phyloP scores from a whole-genome alignment of 352 stramenopile species.

The Proteromonas lacertae region DNA sequence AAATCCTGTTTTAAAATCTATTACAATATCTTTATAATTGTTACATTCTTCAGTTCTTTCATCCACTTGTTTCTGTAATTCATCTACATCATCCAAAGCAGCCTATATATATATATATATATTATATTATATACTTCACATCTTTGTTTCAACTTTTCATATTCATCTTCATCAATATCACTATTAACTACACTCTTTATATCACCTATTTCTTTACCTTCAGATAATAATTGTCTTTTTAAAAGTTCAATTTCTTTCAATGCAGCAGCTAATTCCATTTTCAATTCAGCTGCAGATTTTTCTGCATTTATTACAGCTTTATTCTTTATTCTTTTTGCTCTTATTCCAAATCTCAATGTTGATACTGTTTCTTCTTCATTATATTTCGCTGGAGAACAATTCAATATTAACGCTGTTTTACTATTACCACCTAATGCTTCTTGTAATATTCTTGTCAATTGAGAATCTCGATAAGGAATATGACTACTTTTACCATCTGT shows the following conservation, averaged over 20 bases:
- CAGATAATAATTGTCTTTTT: neutral
- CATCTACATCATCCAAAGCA: no score
- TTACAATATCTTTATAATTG: no score
- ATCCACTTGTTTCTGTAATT: no score
- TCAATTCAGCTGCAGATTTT: neutral
- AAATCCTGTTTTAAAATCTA: no score
- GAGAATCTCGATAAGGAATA: constrained; percentile 9
- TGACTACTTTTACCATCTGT: constrained; percentile 3
- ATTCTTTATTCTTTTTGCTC: constrained; percentile 7
- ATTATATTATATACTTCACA: no score
- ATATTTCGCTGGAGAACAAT: neutral
- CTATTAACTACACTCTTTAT: no score
- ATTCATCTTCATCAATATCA: no score
- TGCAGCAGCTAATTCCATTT: neutral
- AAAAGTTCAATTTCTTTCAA: neutral
- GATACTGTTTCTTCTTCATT: neutral
- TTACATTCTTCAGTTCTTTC: no score
- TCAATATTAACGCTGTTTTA: constrained; percentile 2
- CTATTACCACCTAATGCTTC: constrained; percentile 5
- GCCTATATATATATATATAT: no score
- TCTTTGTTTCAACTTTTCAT: no score
- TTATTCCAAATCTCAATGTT: neutral
- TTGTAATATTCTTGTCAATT: constrained; percentile 32
- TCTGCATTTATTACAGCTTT: constrained; percentile 2
- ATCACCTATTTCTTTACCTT: no score